Percentiles rank a stretch among this genome's conserved stretches.
phyloP scores from a whole-genome alignment of 2,329 filamentous ascomycete species.

The Aspergillus sp. region DNA sequence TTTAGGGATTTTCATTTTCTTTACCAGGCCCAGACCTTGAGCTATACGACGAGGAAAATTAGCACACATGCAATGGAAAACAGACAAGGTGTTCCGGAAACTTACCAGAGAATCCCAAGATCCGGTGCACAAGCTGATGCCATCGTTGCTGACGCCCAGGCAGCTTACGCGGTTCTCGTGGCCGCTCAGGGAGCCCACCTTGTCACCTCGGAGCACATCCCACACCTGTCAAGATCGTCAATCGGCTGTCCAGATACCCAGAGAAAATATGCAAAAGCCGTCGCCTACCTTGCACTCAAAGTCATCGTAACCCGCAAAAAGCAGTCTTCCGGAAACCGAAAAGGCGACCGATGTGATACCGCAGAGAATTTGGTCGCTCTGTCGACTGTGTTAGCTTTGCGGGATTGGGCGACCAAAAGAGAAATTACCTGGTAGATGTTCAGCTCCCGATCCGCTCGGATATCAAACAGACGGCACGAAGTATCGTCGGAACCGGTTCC shows the following conservation, averaged over 20 bases:
- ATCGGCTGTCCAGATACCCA: neutral
- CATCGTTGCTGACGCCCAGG: slow-evolving; percentile 96
- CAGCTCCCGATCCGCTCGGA: slow-evolving; percentile 83
- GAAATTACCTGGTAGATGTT: slow-evolving; percentile 63
- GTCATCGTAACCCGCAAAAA: slow-evolving; percentile 98
- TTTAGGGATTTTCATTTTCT: slow-evolving; percentile 25
- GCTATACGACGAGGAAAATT: slow-evolving; percentile 47
- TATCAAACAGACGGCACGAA: slow-evolving; percentile 95
- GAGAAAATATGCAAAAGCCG: neutral
- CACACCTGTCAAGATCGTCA: slow-evolving; percentile 65
- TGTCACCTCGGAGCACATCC: slow-evolving; percentile 95
- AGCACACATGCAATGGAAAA: slow-evolving; percentile 1
- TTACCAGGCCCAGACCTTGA: slow-evolving; percentile 86
- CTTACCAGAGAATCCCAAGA: slow-evolving; percentile 98
- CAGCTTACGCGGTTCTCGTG: slow-evolving; percentile 99
- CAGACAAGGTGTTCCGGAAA: slow-evolving; percentile 18
- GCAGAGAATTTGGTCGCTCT: slow-evolving; percentile 97
- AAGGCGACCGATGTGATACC: slow-evolving; percentile 98
- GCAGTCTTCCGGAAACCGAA: slow-evolving; percentile 88
- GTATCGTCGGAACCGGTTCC: slow-evolving; percentile 97
- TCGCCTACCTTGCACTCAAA: slow-evolving; percentile 95
- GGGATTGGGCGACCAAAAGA: neutral
- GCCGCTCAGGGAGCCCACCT: slow-evolving; percentile 92
- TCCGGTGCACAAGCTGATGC: slow-evolving; percentile 97
- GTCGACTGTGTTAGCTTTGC: slow-evolving; percentile 11